A percentile compares a stretch with the other conserved stretches of the same genome.
These are phyloP conservation scores for Zymoseptoria passerinii DNA, from an alignment of 2,329 filamentous ascomycete genomes.

Conservation along the genomic window DNA sequence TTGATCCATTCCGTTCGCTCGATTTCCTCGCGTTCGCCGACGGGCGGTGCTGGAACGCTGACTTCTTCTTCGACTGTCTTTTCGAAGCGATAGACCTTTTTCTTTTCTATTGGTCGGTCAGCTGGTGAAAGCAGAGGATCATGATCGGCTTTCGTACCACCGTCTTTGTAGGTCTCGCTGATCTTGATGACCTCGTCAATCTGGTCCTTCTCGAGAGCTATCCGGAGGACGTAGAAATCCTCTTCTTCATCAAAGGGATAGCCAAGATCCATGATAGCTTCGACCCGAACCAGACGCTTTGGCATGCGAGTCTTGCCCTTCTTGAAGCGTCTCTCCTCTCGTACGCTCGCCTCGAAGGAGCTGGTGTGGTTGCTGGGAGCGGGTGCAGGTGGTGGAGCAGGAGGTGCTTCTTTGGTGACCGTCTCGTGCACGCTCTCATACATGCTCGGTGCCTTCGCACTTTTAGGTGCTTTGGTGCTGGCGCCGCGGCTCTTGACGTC, in stretches of 20 bases:
- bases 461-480: conserved; percentile 5
- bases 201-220: conserved; percentile 79
- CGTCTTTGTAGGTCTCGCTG: conserved; percentile 62
- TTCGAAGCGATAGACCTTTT: conserved; percentile 30
- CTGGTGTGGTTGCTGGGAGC: conserved; percentile 12
- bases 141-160: conserved; percentile 28
- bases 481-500: neutral
- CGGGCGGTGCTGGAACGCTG: conserved; percentile 18
- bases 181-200: conserved; percentile 83
- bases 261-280: conserved; percentile 72
- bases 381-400: conserved; percentile 6
- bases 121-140: neutral
- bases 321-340: conserved; percentile 30
- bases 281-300: conserved; percentile 66
- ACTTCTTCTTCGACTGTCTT: conserved; percentile 20
- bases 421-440: conserved; percentile 20
- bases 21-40: conserved; percentile 27
- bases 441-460: conserved; percentile 10
- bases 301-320: conserved; percentile 89
- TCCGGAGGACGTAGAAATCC: conserved; percentile 69
- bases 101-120: conserved; percentile 27
- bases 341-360: conserved; percentile 18
- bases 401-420: conserved; percentile 11
- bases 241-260: conserved; percentile 88
- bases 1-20: conserved; percentile 33